Conservation (phyloP, 2,329 filamentous ascomycete genomes). For the Trichophyton equinum region DNA sequence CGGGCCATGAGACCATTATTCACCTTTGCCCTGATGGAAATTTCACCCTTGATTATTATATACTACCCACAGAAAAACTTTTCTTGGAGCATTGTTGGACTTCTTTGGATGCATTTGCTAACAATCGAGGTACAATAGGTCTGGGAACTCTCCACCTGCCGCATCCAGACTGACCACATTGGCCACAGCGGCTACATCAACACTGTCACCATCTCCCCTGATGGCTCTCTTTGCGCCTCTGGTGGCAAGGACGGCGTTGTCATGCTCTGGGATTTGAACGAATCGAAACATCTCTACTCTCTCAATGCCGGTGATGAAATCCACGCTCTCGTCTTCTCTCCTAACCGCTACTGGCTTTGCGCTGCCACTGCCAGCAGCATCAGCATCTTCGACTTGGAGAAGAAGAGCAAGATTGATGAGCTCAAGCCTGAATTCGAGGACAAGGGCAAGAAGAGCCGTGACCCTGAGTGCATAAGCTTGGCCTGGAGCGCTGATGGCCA, state of each 20-base stretch:
- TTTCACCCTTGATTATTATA: constrained; percentile 5
- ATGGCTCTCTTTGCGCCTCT: constrained; percentile 96
- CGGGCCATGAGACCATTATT: constrained; percentile 93
- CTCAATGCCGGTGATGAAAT: constrained; percentile 99
- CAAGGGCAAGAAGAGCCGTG: constrained; percentile 96
- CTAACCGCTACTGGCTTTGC: constrained; percentile 99
- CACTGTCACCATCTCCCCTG: constrained; percentile 99
- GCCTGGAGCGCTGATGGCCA: constrained; percentile 98
- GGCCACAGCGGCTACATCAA: constrained; percentile 99
- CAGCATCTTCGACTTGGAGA: constrained; percentile 99
- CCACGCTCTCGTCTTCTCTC: constrained; percentile 99
- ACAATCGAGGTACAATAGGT: constrained; percentile 46
- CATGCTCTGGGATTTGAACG: constrained; percentile 99
- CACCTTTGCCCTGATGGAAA: constrained; percentile 49
- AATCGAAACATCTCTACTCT: constrained; percentile 99
- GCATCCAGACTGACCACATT: constrained; percentile 99
- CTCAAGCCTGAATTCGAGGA: constrained; percentile 96
- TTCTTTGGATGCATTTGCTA: background rate
- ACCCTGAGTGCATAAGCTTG: constrained; percentile 94
- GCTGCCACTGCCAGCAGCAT: constrained; percentile 93
- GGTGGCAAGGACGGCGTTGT: constrained; percentile 99
- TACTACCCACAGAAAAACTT: background rate
- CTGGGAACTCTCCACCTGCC: constrained; percentile 98
- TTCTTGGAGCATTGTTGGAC: background rate
- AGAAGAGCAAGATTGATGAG: constrained; percentile 99